Evolutionary conservation across 176 grass and related monocot genomes (phyloP), one percentile per base, ranked within the genome.

Genomic region (Ampelocalamus luodianensis): DNA sequence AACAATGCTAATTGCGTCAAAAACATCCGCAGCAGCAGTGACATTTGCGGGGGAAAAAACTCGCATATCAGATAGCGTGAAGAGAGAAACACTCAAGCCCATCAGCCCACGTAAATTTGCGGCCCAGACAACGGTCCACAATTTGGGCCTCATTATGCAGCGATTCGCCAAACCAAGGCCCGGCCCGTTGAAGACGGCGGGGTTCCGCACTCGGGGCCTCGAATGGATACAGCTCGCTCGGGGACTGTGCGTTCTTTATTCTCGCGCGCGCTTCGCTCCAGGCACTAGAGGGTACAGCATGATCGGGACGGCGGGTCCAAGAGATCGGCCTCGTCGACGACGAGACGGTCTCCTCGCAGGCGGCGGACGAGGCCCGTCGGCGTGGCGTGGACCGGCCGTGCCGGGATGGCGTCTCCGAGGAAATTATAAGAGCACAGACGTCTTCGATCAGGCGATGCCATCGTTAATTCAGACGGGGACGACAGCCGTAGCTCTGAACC

Each of bases 181-280:
- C 5, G 16, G 14, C 48, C 48, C 4, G 4, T 4, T 1, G 48
- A 16, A 16, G 48, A 8, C 2, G 32, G 32, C 32, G 42, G 42
- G 42, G 42, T 44, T 44, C 42, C 42, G 42, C 42, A 2, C 42
- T 44, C 42, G 42, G 42, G 8, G 42, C 42, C 42, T 42, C 40
- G 6, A 42, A 42, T 1, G 6, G 40, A 42, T 6, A 42, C 40
- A 42, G 40, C 40, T 42, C 40, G 40, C 48, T 50, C 48, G 48
- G 18, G 55, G 56, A 46, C 32, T 2, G 32, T 3, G 23, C 76
- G 44, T 78, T 46, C 1, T 46, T 46, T 5, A 2, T 12, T 2
- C 40, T 64, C 62, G 43, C 29, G 78, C 78, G 78, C 29, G 37
- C 78, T 64, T 64, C 26, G 45, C 62, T 68, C 78, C 45, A 68